These are phyloP conservation scores for Cystobasidium sp. DNA, from an alignment of 1,284 basidiomycete species.

Conservation along the genomic window DNA sequence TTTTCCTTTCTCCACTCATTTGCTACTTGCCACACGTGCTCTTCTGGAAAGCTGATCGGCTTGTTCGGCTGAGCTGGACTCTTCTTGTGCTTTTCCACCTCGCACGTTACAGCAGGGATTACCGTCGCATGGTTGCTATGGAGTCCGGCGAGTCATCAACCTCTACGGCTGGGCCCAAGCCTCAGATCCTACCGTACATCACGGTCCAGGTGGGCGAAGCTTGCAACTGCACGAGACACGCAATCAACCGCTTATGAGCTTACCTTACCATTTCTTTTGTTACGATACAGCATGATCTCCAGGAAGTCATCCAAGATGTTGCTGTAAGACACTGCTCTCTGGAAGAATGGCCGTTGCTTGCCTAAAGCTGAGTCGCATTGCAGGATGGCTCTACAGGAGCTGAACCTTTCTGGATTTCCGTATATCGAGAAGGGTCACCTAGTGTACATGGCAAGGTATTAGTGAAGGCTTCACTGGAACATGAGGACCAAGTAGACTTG, in stretches of 20 bases:
- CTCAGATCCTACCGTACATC: constrained; percentile 28
- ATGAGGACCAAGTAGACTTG: constrained; percentile 47
- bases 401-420: constrained; percentile 73
- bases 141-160: constrained; percentile 6
- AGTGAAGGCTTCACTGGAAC: constrained; percentile 55
- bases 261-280: not conserved
- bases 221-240: not conserved
- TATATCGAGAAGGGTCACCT: constrained; percentile 62
- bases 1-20: too few species aligned
- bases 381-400: constrained; percentile 55
- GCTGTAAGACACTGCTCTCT: constrained; percentile 1
- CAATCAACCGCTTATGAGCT: not conserved
- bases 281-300: constrained; percentile 29
- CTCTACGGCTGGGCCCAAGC: not conserved
- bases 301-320: constrained; percentile 39
- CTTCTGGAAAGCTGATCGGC: too few species aligned
- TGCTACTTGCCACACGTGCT: too few species aligned
- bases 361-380: not conserved
- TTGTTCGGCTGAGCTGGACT: too few species aligned
- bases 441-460: constrained; percentile 68
- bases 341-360: not conserved
- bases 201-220: constrained; percentile 35
- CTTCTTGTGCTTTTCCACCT: not conserved
- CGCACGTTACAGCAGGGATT: not conserved
- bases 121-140: not conserved